A percentile compares a stretch with the other conserved stretches of the same genome.
Evolutionary conservation across 2,329 filamentous ascomycete genomes (phyloP).

Genomic region (Corniculantispora saksenae): DNA sequence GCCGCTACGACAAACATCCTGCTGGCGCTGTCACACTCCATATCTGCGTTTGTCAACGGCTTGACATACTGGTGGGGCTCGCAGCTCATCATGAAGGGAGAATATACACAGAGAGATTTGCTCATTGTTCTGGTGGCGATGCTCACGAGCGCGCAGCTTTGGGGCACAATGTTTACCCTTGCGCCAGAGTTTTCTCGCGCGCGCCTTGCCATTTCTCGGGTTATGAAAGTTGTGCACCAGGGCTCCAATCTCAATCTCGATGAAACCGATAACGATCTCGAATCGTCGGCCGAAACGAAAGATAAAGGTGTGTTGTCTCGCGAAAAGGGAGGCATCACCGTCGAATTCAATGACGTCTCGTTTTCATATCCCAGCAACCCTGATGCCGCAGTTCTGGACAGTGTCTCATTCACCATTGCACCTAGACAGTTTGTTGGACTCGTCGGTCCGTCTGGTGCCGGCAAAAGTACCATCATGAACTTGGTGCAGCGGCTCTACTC

Average conservation of each 20-base stretch:
- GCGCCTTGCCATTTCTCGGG: background rate
- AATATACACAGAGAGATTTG: constrained; percentile 2
- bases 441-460: constrained; percentile 48
- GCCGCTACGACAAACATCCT: background rate
- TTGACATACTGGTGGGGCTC: constrained; percentile 15
- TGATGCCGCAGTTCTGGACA: constrained; percentile 49
- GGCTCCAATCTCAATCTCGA: background rate
- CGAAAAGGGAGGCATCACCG: constrained; percentile 33
- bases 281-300: background rate
- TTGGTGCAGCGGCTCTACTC: constrained; percentile 56
- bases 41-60: background rate
- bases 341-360: constrained; percentile 55
- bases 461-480: constrained; percentile 49
- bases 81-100: constrained; percentile 4
- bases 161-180: constrained; percentile 8
- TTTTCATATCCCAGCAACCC: constrained; percentile 64
- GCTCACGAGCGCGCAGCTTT: constrained; percentile 12
- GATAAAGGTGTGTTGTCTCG: constrained; percentile 32
- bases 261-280: background rate
- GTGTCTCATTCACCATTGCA: constrained; percentile 38
- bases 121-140: constrained; percentile 7
- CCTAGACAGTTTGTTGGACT: constrained; percentile 43
- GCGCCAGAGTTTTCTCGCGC: constrained; percentile 9
- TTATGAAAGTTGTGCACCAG: background rate
- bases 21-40: background rate